These are phyloP conservation scores for Citrus inodora DNA, from an alignment of 345 rosid genomes.

Conservation along the genomic window DNA sequence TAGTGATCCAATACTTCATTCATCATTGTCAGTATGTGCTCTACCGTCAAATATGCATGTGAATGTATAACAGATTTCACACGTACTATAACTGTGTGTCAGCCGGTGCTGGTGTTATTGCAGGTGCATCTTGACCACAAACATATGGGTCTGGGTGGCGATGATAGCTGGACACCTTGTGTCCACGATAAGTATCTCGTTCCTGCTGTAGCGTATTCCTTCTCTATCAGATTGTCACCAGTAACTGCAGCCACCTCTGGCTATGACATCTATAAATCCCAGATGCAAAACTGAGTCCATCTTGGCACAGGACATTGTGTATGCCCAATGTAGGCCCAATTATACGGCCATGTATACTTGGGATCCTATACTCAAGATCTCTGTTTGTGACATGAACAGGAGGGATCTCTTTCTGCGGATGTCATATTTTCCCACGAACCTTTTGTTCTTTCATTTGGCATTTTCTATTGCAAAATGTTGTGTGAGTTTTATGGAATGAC, in stretches of 20 bases:
- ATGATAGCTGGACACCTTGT: slow-evolving; percentile 89
- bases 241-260: slow-evolving; percentile 51
- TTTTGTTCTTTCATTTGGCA: not conserved
- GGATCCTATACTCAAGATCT: not conserved
- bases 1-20: not conserved
- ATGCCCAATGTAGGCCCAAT: not conserved
- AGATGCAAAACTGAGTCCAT: slow-evolving; percentile 34
- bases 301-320: not conserved
- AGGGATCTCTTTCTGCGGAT: not conserved
- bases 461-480: not conserved
- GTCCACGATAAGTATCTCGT: slow-evolving; percentile 73
- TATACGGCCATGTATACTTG: not conserved
- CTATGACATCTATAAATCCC: slow-evolving; percentile 52
- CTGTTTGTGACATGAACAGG: not conserved
- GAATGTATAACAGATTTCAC: not conserved
- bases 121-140: slow-evolving; percentile 97
- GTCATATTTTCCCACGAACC: not conserved
- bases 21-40: not conserved
- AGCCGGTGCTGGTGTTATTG: slow-evolving; percentile 6
- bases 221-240: slow-evolving; percentile 64
- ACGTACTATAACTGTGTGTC: not conserved
- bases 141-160: slow-evolving; percentile 89
- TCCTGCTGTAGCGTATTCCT: slow-evolving; percentile 69
- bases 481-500: not conserved
- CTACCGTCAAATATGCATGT: not conserved